Evolutionary conservation across 1,139 yeast species (phyloP).

Genomic region (Yamadazyma atlantica): DNA sequence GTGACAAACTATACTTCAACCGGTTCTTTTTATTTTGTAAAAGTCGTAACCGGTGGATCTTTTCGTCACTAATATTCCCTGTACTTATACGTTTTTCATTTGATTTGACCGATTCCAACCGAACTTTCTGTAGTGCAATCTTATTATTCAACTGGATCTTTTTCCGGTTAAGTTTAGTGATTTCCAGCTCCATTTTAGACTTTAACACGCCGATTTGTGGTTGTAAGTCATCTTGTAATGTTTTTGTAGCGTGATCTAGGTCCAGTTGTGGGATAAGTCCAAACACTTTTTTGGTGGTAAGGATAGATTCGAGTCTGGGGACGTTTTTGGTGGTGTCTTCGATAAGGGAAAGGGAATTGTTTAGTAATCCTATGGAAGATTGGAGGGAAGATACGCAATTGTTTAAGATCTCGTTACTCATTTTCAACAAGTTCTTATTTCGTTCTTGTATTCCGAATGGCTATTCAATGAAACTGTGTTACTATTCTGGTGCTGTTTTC

Average conservation of each 20-base stretch:
- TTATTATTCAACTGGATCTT: constrained; percentile 29
- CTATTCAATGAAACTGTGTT: neutral
- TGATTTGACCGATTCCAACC: constrained; percentile 27
- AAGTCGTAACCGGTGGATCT: constrained; percentile 29
- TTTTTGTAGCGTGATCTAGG: constrained; percentile 35
- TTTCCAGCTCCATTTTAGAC: constrained; percentile 32
- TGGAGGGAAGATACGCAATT: constrained; percentile 32
- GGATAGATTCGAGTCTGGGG: constrained; percentile 31
- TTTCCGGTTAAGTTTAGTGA: constrained; percentile 27
- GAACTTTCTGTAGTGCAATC: constrained; percentile 32
- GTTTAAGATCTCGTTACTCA: constrained; percentile 18
- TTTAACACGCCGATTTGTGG: constrained; percentile 37
- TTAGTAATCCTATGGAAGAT: constrained; percentile 32
- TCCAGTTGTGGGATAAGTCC: constrained; percentile 45
- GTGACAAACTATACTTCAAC: constrained; percentile 33
- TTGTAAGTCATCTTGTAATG: constrained; percentile 28
- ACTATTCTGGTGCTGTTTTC: no score
- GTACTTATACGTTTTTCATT: constrained; percentile 5
- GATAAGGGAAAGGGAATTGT: constrained; percentile 27
- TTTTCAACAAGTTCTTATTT: no score
- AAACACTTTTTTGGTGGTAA: constrained; percentile 38
- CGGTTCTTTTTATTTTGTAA: constrained; percentile 39
- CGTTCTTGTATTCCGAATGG: constrained; percentile 1
- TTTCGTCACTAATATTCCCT: constrained; percentile 20
- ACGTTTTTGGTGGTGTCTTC: constrained; percentile 36